A percentile compares a stretch with the other conserved stretches of the same genome.
phyloP scores from a whole-genome alignment of 176 grass and related monocot species.

The Oryza brachyantha region DNA sequence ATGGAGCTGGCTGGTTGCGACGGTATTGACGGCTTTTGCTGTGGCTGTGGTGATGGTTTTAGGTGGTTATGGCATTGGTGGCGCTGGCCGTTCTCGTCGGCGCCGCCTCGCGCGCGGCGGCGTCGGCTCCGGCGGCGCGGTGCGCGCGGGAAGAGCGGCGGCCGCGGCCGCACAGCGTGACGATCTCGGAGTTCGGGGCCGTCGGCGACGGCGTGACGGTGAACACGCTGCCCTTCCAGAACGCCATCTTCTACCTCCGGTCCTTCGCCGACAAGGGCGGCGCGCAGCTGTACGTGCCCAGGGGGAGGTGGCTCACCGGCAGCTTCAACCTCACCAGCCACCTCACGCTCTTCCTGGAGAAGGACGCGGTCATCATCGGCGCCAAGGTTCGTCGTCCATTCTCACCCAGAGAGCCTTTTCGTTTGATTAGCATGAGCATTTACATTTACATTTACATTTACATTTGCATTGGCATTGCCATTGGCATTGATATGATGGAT shows the following conservation, averaged over 20 bases:
- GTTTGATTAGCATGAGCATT: slow-evolving; percentile 31
- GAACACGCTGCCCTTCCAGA: slow-evolving; percentile 87
- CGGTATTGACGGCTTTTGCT: slow-evolving; percentile 20
- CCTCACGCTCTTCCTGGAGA: slow-evolving; percentile 87
- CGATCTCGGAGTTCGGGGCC: slow-evolving; percentile 85
- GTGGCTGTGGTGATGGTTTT: slow-evolving; percentile 27
- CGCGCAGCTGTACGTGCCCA: slow-evolving; percentile 87
- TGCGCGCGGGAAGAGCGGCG: background rate
- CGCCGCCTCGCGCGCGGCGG: slow-evolving; percentile 19
- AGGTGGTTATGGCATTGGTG: slow-evolving; percentile 53
- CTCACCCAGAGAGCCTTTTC: background rate
- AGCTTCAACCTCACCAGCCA: slow-evolving; percentile 91
- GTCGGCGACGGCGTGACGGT: slow-evolving; percentile 72
- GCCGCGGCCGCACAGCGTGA: slow-evolving; percentile 64
- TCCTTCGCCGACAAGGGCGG: slow-evolving; percentile 94
- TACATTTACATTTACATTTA: background rate
- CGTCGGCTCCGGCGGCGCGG: background rate
- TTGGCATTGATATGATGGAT: too few relatives aligned
- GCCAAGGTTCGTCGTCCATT: slow-evolving; percentile 52
- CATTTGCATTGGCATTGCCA: background rate
- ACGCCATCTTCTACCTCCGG: slow-evolving; percentile 85
- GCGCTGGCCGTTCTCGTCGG: background rate
- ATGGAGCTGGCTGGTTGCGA: background rate
- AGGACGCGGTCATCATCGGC: slow-evolving; percentile 64
- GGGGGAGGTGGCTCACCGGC: slow-evolving; percentile 82